Evolutionary conservation across 805 yeast species (phyloP), one percentile per base, ranked within the genome.

Genomic region (Wickerhamomyces chaumierensis): DNA sequence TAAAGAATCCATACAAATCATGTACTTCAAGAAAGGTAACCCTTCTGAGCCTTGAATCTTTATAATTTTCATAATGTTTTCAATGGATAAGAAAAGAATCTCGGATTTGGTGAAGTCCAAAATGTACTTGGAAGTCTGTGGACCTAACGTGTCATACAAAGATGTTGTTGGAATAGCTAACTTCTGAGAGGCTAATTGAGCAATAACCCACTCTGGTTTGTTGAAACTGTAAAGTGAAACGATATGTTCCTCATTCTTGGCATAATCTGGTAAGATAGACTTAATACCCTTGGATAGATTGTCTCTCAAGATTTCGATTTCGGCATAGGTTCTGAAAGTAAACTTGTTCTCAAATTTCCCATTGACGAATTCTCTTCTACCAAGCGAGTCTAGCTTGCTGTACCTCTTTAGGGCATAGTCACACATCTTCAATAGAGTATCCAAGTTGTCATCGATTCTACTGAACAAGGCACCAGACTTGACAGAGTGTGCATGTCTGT

Each of bases 131-230:
- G 84, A 68, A 4, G 88, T 68, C 21, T 65, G 67, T 1, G 78
- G 70, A 7, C 79, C 79, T 39, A 73, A 49, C 11, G 78, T 71
- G 38, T 73, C 78, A 49, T 73, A 73, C 15, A 73, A 51, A 1
- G 74, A 67, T 5, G 76, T 74, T 36, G 61, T 61, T 3, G 71
- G 52, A 28, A 63, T 66, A 54, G 66, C 38, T 3, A 36, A 37
- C 1, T 41, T 39, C 63, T 44, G 43, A 59, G 70, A 75, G 15
- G 73, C 66, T 31, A 65, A 65, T 48, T 81, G 74, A 1, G 87
- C 83, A 47, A 79, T 53, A 51, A 79, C 61, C 92, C 92, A 81
- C 56, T 81, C 84, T 12, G 68, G 60, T 37, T 78, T 60, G 52
- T 79, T 80, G 33, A 65, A 60, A 16, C 81, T 66, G 49, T 72